These are phyloP conservation scores for Penicillium silybi DNA, from an alignment of 495 filamentous ascomycete species.

Conservation along the genomic window DNA sequence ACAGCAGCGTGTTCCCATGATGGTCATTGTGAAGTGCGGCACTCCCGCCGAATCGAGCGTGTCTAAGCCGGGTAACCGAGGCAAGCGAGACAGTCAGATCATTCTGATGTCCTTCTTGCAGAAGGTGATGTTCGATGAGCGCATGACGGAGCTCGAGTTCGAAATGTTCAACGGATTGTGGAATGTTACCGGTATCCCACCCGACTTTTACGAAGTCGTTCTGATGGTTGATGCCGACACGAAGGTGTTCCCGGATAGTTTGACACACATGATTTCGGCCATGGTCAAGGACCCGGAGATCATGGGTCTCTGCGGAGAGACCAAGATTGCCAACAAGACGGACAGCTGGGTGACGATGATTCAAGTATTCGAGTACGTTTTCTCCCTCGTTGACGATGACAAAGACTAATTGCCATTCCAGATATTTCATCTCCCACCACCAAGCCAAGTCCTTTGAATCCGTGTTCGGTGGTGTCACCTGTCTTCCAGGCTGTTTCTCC, in stretches of 20 bases:
- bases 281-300: conserved; percentile 99
- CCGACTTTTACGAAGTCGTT: conserved; percentile 94
- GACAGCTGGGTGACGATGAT: conserved; percentile 96
- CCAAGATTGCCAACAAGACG: conserved; percentile 98
- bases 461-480: conserved; percentile 98
- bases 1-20: conserved; percentile 99
- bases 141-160: conserved; percentile 99
- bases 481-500: conserved; percentile 98
- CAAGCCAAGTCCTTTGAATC: conserved; percentile 96
- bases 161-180: conserved; percentile 99
- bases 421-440: conserved; percentile 97
- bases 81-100: conserved; percentile 98
- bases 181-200: conserved; percentile 96
- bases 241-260: conserved; percentile 95
- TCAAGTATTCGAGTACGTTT: conserved; percentile 86
- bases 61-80: conserved; percentile 91
- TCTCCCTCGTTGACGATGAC: not conserved
- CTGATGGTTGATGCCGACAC: conserved; percentile 99
- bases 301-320: conserved; percentile 98
- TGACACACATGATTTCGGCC: conserved; percentile 98
- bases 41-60: conserved; percentile 79
- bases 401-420: conserved; percentile 12
- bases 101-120: conserved; percentile 99
- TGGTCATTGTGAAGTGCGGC: conserved; percentile 93
- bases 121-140: conserved; percentile 99